A percentile compares a stretch with the other conserved stretches of the same genome.
Evolutionary conservation across 495 filamentous ascomycete genomes (phyloP).

Genomic region (Penicillium steckii): DNA sequence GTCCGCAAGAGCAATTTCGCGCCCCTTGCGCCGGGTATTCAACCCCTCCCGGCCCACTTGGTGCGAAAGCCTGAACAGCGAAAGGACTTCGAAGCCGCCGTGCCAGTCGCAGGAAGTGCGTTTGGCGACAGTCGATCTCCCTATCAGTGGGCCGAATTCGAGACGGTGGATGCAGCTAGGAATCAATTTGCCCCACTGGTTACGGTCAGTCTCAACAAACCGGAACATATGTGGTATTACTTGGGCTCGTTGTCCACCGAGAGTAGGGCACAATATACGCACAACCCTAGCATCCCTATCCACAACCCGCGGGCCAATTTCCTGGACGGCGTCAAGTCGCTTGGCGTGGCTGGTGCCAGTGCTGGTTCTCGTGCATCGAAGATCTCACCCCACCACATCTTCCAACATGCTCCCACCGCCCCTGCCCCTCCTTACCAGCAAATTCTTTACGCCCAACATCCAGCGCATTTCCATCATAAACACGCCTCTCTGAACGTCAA

Average conservation of each 20-base stretch:
- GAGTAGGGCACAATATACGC: constrained; percentile 87
- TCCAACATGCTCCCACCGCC: constrained; percentile 33
- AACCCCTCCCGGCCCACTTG: constrained; percentile 58
- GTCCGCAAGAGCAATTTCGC: constrained; percentile 52
- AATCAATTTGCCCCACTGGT: constrained; percentile 49
- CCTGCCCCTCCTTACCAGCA: constrained; percentile 32
- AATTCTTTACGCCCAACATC: constrained; percentile 31
- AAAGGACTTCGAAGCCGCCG: constrained; percentile 47
- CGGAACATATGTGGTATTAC: constrained; percentile 85
- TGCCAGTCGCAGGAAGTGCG: constrained; percentile 54
- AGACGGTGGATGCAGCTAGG: constrained; percentile 49
- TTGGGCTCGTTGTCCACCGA: constrained; percentile 86
- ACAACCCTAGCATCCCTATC: constrained; percentile 62
- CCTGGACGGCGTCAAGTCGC: constrained; percentile 53
- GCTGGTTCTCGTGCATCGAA: constrained; percentile 27
- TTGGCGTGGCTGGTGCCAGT: constrained; percentile 33
- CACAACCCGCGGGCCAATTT: constrained; percentile 60
- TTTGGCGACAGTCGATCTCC: constrained; percentile 56
- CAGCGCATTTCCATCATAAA: constrained; percentile 21
- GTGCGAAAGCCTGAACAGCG: constrained; percentile 46
- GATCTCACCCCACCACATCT: constrained; percentile 39
- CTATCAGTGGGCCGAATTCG: constrained; percentile 82
- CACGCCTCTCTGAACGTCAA: constrained; percentile 13
- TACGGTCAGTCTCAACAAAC: constrained; percentile 63
- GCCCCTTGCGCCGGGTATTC: constrained; percentile 53